phyloP scores from a whole-genome alignment of 1,284 basidiomycete species.

The Anthracocystis panici-leucophaei region DNA sequence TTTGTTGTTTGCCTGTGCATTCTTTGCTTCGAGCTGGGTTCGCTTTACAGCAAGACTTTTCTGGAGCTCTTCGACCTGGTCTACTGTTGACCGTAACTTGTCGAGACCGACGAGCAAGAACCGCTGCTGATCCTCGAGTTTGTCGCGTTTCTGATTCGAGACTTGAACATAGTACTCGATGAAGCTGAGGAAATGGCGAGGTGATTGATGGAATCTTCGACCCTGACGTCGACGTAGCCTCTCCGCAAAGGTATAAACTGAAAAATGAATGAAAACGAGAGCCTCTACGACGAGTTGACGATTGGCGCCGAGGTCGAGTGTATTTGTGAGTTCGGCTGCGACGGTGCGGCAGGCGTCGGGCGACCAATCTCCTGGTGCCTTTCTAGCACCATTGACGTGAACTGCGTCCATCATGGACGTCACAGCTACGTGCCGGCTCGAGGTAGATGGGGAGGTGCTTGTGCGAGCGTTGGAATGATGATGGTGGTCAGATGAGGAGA shows the following conservation, averaged over 20 bases:
- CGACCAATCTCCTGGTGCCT: conserved; percentile 68
- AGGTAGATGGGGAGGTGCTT: neutral
- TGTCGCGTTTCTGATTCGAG: conserved; percentile 96
- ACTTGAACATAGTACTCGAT: conserved; percentile 98
- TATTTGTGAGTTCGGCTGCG: conserved; percentile 62
- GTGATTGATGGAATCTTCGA: conserved; percentile 95
- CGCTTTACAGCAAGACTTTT: conserved; percentile 95
- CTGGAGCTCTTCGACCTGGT: conserved; percentile 80
- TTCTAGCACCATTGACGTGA: conserved; percentile 46
- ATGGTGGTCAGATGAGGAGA: conserved; percentile 6
- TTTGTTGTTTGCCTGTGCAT: conserved; percentile 95
- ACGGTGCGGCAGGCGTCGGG: conserved; percentile 68
- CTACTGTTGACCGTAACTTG: conserved; percentile 94
- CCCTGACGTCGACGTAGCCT: conserved; percentile 90
- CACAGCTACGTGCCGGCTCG: neutral
- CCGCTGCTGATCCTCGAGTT: conserved; percentile 97
- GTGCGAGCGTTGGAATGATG: neutral
- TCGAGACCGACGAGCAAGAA: conserved; percentile 98
- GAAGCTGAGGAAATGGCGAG: conserved; percentile 97
- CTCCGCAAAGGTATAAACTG: conserved; percentile 88
- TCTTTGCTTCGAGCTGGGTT: conserved; percentile 90
- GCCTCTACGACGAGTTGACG: conserved; percentile 81
- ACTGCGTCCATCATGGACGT: conserved; percentile 44
- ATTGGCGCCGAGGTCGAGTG: conserved; percentile 64
- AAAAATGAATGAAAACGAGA: conserved; percentile 91